phyloP scores from a whole-genome alignment of 257 asterid species.

The Paulownia fortunei region DNA sequence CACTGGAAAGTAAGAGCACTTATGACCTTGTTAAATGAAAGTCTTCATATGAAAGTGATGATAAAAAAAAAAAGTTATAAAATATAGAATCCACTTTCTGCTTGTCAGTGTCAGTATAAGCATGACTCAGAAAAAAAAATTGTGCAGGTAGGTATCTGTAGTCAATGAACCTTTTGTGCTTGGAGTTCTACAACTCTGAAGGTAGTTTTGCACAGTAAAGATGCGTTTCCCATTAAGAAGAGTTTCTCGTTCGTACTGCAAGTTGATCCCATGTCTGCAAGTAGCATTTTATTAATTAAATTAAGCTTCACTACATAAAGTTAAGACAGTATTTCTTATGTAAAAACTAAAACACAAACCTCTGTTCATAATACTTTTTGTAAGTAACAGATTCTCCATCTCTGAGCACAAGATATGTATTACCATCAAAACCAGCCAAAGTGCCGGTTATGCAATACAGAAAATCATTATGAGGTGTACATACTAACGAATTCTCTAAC shows the following conservation, averaged over 20 bases:
- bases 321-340: neutral
- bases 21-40: neutral
- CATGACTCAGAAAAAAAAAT: neutral
- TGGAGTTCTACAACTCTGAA: slow-evolving; percentile 47
- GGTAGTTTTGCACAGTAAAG: slow-evolving; percentile 56
- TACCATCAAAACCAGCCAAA: slow-evolving; percentile 49
- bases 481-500: slow-evolving; percentile 68
- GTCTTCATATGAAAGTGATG: neutral
- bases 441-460: slow-evolving; percentile 54
- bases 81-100: neutral
- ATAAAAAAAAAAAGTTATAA: neutral
- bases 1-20: neutral
- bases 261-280: slow-evolving; percentile 63
- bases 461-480: slow-evolving; percentile 67
- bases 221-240: slow-evolving; percentile 57
- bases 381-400: slow-evolving; percentile 55
- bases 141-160: neutral
- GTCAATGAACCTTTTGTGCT: slow-evolving; percentile 56
- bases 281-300: neutral
- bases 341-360: slow-evolving; percentile 41
- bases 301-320: neutral
- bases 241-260: slow-evolving; percentile 51
- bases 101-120: neutral
- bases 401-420: slow-evolving; percentile 45
- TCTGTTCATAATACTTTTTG: slow-evolving; percentile 44